phyloP scores from a whole-genome alignment of 2,329 filamentous ascomycete genomes.

The Aspergillus caelatus region DNA sequence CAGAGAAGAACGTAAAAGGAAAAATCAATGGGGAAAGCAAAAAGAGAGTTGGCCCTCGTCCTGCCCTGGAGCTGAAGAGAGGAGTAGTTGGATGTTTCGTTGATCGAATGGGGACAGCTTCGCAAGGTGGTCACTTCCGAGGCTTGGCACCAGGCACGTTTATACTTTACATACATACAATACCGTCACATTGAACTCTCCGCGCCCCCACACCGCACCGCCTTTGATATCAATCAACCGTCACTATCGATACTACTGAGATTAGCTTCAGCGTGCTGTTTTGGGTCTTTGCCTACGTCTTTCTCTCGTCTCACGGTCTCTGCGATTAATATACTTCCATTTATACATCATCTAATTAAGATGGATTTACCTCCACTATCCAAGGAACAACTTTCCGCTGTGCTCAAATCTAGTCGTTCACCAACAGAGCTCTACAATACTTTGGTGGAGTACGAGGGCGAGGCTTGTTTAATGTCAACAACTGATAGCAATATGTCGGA shows the following conservation, averaged over 20 bases:
- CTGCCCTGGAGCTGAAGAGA: constrained; percentile 20
- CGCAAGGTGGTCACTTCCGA: constrained; percentile 48
- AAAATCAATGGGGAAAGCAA: constrained; percentile 33
- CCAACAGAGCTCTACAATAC: constrained; percentile 39
- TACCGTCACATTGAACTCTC: constrained; percentile 5
- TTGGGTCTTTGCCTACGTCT: neutral
- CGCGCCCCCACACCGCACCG: constrained; percentile 1
- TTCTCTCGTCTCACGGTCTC: neutral
- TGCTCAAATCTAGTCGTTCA: constrained; percentile 31
- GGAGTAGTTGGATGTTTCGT: constrained; percentile 24
- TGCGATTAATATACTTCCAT: neutral
- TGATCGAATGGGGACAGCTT: constrained; percentile 32
- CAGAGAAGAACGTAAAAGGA: constrained; percentile 31
- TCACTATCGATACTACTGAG: neutral
- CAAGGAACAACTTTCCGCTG: constrained; percentile 31
- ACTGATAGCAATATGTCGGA: constrained; percentile 25
- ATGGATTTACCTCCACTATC: constrained; percentile 38
- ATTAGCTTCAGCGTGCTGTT: neutral
- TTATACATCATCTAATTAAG: neutral
- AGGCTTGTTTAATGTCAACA: constrained; percentile 35
- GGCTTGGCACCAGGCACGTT: constrained; percentile 39
- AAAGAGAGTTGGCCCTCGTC: constrained; percentile 29
- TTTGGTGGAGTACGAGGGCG: constrained; percentile 39
- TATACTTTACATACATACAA: constrained; percentile 1
- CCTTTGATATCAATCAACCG: neutral